These are phyloP conservation scores for Aegilops tauschii DNA, from an alignment of 176 grass and related monocot genomes.

Conservation along the genomic window DNA sequence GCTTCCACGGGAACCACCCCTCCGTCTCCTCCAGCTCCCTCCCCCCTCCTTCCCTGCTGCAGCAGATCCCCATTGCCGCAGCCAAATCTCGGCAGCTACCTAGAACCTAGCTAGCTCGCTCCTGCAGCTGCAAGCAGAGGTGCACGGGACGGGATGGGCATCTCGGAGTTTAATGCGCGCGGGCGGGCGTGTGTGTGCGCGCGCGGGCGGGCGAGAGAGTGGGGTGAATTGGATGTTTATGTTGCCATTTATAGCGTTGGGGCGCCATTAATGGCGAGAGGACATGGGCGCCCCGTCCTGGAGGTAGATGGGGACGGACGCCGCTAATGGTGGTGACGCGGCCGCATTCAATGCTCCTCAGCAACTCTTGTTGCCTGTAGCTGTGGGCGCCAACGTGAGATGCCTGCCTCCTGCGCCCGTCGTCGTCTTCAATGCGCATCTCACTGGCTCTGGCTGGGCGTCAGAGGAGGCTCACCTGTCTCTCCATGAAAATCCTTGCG, in stretches of 20 bases:
- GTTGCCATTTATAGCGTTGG: background rate
- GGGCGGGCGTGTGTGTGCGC: background rate
- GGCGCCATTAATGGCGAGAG: constrained; percentile 5
- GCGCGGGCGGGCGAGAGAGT: background rate
- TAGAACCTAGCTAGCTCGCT: background rate
- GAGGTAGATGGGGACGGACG: constrained; percentile 8
- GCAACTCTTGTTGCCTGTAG: background rate
- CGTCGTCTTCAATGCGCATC: background rate
- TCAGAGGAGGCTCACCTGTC: background rate
- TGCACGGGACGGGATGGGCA: constrained; percentile 5
- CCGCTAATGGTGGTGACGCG: background rate
- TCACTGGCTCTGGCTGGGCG: background rate
- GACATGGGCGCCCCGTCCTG: background rate
- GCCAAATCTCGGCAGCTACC: background rate
- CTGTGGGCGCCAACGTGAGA: background rate
- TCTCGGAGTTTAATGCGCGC: constrained; percentile 19
- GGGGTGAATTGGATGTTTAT: background rate
- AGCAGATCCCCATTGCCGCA: constrained; percentile 75
- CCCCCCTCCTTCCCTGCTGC: constrained; percentile 44
- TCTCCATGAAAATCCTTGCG: background rate
- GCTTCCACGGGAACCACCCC: constrained; percentile 41
- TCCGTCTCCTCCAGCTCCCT: constrained; percentile 35
- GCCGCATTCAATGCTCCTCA: constrained; percentile 13
- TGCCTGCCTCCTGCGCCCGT: background rate
- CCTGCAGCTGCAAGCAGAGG: background rate